Percentiles rank a stretch among this genome's conserved stretches.
phyloP scores from a whole-genome alignment of 352 stramenopile genomes.

The Phytophthora cactorum region DNA sequence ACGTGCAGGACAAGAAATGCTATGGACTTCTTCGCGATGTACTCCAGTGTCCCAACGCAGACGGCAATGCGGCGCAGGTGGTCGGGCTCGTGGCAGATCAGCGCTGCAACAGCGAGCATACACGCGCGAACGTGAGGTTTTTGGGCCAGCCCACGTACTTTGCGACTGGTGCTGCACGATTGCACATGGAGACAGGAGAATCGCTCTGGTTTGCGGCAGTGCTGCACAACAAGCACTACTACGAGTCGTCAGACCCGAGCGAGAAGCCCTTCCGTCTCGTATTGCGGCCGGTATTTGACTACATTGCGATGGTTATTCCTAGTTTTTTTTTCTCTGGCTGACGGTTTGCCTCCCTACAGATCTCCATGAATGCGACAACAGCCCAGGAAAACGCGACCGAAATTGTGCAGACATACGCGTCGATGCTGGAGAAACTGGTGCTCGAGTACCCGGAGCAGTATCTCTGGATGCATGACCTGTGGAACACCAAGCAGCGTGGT shows the following conservation, averaged over 20 bases:
- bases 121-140: constrained; percentile 41
- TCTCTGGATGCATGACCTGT: constrained; percentile 48
- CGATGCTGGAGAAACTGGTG: constrained; percentile 43
- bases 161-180: constrained; percentile 45
- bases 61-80: constrained; percentile 28
- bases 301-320: not conserved
- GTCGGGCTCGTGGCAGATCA: constrained; percentile 63
- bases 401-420: constrained; percentile 51
- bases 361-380: not conserved
- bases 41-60: constrained; percentile 20
- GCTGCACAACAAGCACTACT: constrained; percentile 47
- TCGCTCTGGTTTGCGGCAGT: constrained; percentile 57
- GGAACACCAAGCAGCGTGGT: no score
- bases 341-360: not conserved
- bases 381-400: constrained; percentile 8
- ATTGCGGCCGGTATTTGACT: constrained; percentile 34
- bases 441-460: constrained; percentile 48
- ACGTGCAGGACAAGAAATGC: constrained; percentile 59
- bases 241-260: constrained; percentile 9
- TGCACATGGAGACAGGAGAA: constrained; percentile 39
- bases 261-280: constrained; percentile 55
- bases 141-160: constrained; percentile 50
- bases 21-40: constrained; percentile 42
- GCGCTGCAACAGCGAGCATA: constrained; percentile 32
- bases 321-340: no score